phyloP scores from a whole-genome alignment of 768 basidiomycete species.

The Tulasnella sp. region DNA sequence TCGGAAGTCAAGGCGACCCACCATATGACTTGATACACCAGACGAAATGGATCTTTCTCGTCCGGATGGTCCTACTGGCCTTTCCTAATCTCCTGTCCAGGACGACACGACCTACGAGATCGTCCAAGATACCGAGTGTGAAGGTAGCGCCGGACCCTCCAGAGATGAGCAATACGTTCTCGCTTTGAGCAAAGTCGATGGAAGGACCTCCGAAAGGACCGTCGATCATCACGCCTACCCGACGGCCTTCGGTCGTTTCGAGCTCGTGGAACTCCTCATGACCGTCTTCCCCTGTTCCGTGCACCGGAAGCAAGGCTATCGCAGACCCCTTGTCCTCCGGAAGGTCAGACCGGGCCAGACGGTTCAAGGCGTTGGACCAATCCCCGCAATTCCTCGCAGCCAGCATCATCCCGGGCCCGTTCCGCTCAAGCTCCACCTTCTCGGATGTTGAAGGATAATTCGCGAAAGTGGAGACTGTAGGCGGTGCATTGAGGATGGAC shows the following conservation, averaged over 20 bases:
- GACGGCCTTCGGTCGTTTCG: conserved; percentile 7
- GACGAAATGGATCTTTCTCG: conserved; percentile 57
- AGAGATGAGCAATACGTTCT: conserved; percentile 61
- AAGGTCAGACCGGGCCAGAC: conserved; percentile 31
- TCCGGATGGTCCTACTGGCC: conserved; percentile 34
- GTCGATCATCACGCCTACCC: conserved; percentile 65
- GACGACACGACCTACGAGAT: conserved; percentile 57
- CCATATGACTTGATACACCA: conserved; percentile 74
- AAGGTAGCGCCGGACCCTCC: conserved; percentile 83
- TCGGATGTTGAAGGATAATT: background rate
- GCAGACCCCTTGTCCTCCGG: conserved; percentile 7
- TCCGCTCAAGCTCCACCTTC: conserved; percentile 5
- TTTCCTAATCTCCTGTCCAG: conserved; percentile 26
- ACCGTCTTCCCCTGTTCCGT: background rate
- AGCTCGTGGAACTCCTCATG: background rate
- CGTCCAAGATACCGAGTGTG: conserved; percentile 69
- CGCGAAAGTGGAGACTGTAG: conserved; percentile 30
- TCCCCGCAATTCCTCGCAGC: conserved; percentile 55
- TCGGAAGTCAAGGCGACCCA: conserved; percentile 24
- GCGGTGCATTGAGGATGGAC: conserved; percentile 59
- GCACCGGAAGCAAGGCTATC: conserved; percentile 17
- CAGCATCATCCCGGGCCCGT: conserved; percentile 43
- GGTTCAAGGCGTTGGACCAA: conserved; percentile 61
- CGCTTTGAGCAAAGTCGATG: conserved; percentile 56
- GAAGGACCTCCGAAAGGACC: conserved; percentile 80